These are phyloP conservation scores for Botrytis sinoallii DNA, from an alignment of 2,329 filamentous ascomycete species.

Conservation along the genomic window DNA sequence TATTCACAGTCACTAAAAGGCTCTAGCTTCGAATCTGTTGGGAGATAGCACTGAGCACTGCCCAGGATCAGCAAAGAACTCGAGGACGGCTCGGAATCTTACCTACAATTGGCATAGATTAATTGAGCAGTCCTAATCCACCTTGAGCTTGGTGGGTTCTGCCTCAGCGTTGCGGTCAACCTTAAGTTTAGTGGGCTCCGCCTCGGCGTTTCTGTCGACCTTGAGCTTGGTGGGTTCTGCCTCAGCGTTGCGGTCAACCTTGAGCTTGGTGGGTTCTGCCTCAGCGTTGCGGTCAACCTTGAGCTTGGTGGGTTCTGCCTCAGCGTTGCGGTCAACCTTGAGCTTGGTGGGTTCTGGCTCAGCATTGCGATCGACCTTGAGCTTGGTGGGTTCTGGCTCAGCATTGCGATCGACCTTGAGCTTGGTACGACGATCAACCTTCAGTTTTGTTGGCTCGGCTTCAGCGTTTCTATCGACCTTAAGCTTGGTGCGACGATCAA, in stretches of 20 bases:
- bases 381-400: no score
- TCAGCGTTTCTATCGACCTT: no score
- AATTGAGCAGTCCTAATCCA: neutral
- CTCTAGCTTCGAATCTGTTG: neutral
- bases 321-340: no score
- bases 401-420: neutral
- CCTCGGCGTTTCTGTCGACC: neutral
- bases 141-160: neutral
- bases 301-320: neutral
- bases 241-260: neutral
- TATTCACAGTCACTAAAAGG: neutral
- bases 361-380: no score
- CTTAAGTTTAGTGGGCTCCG: neutral
- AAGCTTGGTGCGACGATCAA: accelerated
- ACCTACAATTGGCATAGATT: neutral
- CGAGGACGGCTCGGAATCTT: neutral
- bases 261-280: neutral
- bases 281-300: neutral
- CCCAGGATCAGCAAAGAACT: neutral
- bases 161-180: neutral
- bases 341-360: no score
- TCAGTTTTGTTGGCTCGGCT: neutral
- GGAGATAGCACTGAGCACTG: neutral
- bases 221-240: neutral
- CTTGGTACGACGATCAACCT: neutral